Conservation (phyloP, 768 basidiomycete species). For the Tylopilus cervinicoccineus region DNA sequence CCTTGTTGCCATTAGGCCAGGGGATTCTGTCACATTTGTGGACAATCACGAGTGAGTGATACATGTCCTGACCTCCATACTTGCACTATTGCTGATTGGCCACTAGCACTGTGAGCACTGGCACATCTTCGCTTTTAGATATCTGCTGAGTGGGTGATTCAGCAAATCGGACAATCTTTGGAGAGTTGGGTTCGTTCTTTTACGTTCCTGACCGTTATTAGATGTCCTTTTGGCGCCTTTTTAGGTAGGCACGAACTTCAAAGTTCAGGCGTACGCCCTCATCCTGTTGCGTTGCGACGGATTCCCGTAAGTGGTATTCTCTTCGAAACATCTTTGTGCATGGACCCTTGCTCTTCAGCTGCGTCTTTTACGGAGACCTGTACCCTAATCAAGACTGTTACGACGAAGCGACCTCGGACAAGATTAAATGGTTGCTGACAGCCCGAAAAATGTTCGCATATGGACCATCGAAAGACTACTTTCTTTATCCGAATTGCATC, state of each 20-base stretch:
- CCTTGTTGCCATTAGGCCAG: conserved; percentile 62
- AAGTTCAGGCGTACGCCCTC: conserved; percentile 77
- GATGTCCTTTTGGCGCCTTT: not conserved
- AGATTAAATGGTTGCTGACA: conserved; percentile 52
- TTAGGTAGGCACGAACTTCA: conserved; percentile 69
- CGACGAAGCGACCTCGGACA: conserved; percentile 45
- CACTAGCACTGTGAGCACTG: conserved; percentile 59
- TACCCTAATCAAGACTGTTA: conserved; percentile 71
- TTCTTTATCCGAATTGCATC: conserved; percentile 56
- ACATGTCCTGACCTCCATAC: not conserved
- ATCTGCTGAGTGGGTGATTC: conserved; percentile 1
- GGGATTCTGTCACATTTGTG: conserved; percentile 86
- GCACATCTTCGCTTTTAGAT: conserved; percentile 5
- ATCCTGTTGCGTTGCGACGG: conserved; percentile 69
- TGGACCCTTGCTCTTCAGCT: conserved; percentile 39
- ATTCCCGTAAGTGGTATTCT: conserved; percentile 56
- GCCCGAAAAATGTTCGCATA: conserved; percentile 67
- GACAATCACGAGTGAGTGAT: conserved; percentile 81
- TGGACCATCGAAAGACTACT: conserved; percentile 60
- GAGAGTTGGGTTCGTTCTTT: conserved; percentile 70
- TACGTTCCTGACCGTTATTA: not conserved
- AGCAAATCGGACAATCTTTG: conserved; percentile 70
- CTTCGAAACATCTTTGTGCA: not conserved
- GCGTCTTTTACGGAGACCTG: conserved; percentile 84
- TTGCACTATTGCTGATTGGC: not conserved